Base-by-base conservation (phyloP, 2,329 filamentous ascomycete genomes). In the Endoconidiophora polonica region DNA sequence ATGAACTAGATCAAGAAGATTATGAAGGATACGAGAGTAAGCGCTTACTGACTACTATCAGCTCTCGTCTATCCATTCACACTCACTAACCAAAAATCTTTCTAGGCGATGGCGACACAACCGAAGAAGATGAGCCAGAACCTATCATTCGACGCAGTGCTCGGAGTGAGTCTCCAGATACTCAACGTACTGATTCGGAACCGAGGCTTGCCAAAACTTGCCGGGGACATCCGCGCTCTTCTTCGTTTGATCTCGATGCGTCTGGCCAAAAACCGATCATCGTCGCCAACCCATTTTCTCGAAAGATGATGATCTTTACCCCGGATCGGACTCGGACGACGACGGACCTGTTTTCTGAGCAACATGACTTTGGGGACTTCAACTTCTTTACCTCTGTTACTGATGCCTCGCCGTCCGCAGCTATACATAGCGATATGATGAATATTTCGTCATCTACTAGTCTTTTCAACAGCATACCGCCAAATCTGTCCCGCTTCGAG, bases 391-490 rank as follows among this genome's bases (percentile, higher is more conserved):
- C 54, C 18, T 40, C 48, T n/a, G 50, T 46, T 36, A 37, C 42
- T 23, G 45, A 49, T 29, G 46, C 33, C 33, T 79, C 82, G 53
- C 76, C 78, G 16, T 78, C 79, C 50, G 83, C 86, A 53, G 72
- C 88, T 56, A 87, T 88, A 83, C 78, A 88, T 66, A 81, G 80
- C 45, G 81, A 79, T 57, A 79, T 86, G 65, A 72, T 79, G 49
- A 39, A 46, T 18, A 42, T 18, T n/a, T 24, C 38, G 6, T 36
- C 46, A 3, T 26, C 24, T 14, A 29, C 41, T 9, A 33, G n/a
- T 20, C 24, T 38, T 9, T 49, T 46, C 18, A 22, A 29, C 58
- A 66, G 37, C 62, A 69, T 49, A 60, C 67, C 3, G 69, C 69
- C 0, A 2, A 43, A 49, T 4, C 83, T 87, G 63, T 33, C 26